phyloP scores from a whole-genome alignment of 2,329 filamentous ascomycete genomes.

The Ceratocystis eucalypticola region DNA sequence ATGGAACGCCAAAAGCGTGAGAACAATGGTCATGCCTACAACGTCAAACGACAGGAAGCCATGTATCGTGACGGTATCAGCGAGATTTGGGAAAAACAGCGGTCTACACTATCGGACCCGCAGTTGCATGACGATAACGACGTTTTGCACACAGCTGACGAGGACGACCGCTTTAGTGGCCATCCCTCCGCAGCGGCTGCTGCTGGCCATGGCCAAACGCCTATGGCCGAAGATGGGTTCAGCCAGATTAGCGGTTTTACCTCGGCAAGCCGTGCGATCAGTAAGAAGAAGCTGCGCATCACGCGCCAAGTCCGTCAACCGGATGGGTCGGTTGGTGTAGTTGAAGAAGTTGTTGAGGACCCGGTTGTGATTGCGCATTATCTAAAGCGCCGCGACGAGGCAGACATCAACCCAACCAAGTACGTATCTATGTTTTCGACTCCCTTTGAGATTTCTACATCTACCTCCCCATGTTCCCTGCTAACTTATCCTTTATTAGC shows the following conservation, averaged over 20 bases:
- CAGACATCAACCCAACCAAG: slow-evolving; percentile 60
- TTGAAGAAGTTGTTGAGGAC: slow-evolving; percentile 61
- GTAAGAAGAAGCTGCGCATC: slow-evolving; percentile 59
- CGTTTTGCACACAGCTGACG: slow-evolving; percentile 43
- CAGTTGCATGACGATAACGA: slow-evolving; percentile 54
- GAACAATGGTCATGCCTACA: slow-evolving; percentile 91
- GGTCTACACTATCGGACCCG: slow-evolving; percentile 57
- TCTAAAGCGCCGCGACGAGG: slow-evolving; percentile 58
- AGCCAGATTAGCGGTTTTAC: slow-evolving; percentile 63
- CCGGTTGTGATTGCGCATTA: slow-evolving; percentile 82
- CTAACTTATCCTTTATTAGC: slow-evolving; percentile 26
- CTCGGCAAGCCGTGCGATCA: slow-evolving; percentile 45
- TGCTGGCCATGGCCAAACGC: slow-evolving; percentile 39
- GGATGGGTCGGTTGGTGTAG: slow-evolving; percentile 42
- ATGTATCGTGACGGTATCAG: slow-evolving; percentile 86
- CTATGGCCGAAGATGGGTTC: slow-evolving; percentile 56
- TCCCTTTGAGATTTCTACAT: slow-evolving; percentile 25
- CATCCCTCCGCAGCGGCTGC: slow-evolving; percentile 25
- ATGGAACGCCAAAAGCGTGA: slow-evolving; percentile 77
- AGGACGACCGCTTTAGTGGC: slow-evolving; percentile 59
- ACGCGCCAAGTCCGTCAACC: slow-evolving; percentile 42
- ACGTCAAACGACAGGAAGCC: slow-evolving; percentile 84
- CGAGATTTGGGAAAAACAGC: slow-evolving; percentile 85
- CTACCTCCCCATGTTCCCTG: slow-evolving; percentile 29
- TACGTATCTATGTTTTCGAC: slow-evolving; percentile 33